phyloP scores from a whole-genome alignment of 495 filamentous ascomycete genomes.

The Talaromyces trachyspermus region DNA sequence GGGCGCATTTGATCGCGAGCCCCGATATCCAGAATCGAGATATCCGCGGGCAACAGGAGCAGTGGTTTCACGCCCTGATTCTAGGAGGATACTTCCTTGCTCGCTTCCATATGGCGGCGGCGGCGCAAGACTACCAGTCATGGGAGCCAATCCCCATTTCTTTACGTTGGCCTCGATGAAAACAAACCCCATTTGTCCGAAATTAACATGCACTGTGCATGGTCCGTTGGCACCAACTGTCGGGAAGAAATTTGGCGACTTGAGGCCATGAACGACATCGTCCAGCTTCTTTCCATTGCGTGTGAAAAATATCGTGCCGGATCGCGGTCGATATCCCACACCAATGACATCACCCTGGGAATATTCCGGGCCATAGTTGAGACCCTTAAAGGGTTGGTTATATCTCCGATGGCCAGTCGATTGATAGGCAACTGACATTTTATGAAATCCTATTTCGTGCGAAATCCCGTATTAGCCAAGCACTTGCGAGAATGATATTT shows the following conservation, averaged over 20 bases:
- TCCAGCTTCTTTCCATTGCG: constrained; percentile 96
- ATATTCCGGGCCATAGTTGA: constrained; percentile 68
- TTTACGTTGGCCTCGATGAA: constrained; percentile 99
- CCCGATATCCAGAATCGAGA: constrained; percentile 33
- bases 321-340: constrained; percentile 89
- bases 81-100: constrained; percentile 89
- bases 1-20: constrained; percentile 43
- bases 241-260: constrained; percentile 93
- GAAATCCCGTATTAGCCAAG: too few species aligned
- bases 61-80: constrained; percentile 66
- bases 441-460: constrained; percentile 65
- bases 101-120: constrained; percentile 95
- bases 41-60: constrained; percentile 50
- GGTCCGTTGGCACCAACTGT: constrained; percentile 92
- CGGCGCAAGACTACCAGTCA: constrained; percentile 89
- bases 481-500: too few species aligned
- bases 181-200: constrained; percentile 94
- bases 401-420: constrained; percentile 79
- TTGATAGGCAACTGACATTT: constrained; percentile 81
- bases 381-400: constrained; percentile 83
- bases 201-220: constrained; percentile 89
- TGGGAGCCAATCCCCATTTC: constrained; percentile 96
- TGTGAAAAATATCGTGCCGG: constrained; percentile 94
- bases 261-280: constrained; percentile 86
- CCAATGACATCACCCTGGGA: constrained; percentile 94